A percentile compares a stretch with the other conserved stretches of the same genome.
These are phyloP conservation scores for Nitzschia sp. DNA, from an alignment of 108 stramenopile species.

Conservation along the genomic window DNA sequence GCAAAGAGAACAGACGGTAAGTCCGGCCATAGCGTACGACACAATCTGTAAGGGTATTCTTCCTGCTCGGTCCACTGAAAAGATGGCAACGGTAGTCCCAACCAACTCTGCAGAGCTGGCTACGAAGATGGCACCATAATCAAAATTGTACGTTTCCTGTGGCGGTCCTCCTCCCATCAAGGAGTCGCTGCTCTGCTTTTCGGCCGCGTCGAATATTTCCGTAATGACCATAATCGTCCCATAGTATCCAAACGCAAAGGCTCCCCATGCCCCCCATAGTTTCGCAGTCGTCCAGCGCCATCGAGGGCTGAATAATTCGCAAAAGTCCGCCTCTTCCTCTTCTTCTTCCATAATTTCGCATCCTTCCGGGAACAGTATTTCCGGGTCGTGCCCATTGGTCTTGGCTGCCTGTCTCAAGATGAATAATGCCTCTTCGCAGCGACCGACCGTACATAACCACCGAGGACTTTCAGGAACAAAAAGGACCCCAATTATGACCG, in stretches of 20 bases:
- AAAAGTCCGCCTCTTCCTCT: constrained; percentile 39
- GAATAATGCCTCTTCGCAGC: constrained; percentile 59
- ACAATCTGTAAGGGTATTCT: constrained; percentile 61
- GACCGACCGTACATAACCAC: constrained; percentile 69
- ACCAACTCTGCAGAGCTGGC: constrained; percentile 65
- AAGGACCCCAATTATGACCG: constrained; percentile 54
- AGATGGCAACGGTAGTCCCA: constrained; percentile 64
- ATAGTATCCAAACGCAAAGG: constrained; percentile 72
- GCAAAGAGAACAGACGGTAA: constrained; percentile 46
- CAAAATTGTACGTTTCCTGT: constrained; percentile 38
- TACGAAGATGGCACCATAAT: constrained; percentile 68
- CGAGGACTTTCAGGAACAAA: constrained; percentile 80
- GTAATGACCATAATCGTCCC: constrained; percentile 67
- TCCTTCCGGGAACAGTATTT: constrained; percentile 39
- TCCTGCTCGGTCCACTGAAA: constrained; percentile 60
- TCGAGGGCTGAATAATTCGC: constrained; percentile 35
- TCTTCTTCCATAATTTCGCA: constrained; percentile 43
- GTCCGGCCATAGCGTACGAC: constrained; percentile 60
- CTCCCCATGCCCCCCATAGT: constrained; percentile 62
- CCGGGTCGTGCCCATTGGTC: constrained; percentile 41
- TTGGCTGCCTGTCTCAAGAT: constrained; percentile 57
- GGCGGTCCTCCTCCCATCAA: not conserved
- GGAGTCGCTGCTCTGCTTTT: not conserved
- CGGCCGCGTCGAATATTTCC: constrained; percentile 50
- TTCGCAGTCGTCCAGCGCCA: constrained; percentile 45